These are phyloP conservation scores for Hansenula sp. DNA, from an alignment of 1,139 yeast genomes.

Conservation along the genomic window DNA sequence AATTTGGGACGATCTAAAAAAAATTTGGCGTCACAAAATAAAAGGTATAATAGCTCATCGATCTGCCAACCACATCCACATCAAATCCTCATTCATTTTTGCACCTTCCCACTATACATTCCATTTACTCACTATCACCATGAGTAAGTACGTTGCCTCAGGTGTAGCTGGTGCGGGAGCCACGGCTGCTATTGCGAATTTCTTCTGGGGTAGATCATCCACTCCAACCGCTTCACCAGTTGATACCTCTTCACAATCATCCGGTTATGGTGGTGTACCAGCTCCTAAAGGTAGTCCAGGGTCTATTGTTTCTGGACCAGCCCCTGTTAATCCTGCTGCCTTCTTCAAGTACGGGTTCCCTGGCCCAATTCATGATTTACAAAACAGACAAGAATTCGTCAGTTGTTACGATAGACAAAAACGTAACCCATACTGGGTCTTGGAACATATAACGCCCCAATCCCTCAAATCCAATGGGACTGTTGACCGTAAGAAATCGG, in stretches of 20 bases:
- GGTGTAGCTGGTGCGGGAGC: slow-evolving; percentile 18
- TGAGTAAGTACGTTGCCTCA: slow-evolving; percentile 17
- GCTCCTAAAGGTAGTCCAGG: not conserved
- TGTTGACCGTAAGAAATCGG: slow-evolving; percentile 70
- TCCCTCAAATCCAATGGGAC: slow-evolving; percentile 48
- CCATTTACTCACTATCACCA: slow-evolving; percentile 2
- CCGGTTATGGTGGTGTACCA: slow-evolving; percentile 1
- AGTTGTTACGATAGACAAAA: slow-evolving; percentile 84
- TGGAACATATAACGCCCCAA: slow-evolving; percentile 84
- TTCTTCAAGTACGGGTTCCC: slow-evolving; percentile 91
- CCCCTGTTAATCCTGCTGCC: slow-evolving; percentile 59
- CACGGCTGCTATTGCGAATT: slow-evolving; percentile 19
- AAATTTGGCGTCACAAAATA: no score
- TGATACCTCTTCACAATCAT: not conserved
- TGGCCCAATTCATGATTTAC: slow-evolving; percentile 87
- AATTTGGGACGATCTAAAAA: no score
- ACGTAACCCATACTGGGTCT: slow-evolving; percentile 88
- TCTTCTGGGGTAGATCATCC: slow-evolving; percentile 21
- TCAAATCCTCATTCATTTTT: no score
- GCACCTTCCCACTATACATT: no score
- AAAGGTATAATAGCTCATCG: not conserved
- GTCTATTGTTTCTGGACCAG: not conserved
- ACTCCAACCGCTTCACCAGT: slow-evolving; percentile 2
- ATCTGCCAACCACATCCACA: not conserved
- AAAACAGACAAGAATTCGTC: slow-evolving; percentile 68